These are phyloP conservation scores for Capsicum baccatum DNA, from an alignment of 257 asterid genomes.

Conservation along the genomic window DNA sequence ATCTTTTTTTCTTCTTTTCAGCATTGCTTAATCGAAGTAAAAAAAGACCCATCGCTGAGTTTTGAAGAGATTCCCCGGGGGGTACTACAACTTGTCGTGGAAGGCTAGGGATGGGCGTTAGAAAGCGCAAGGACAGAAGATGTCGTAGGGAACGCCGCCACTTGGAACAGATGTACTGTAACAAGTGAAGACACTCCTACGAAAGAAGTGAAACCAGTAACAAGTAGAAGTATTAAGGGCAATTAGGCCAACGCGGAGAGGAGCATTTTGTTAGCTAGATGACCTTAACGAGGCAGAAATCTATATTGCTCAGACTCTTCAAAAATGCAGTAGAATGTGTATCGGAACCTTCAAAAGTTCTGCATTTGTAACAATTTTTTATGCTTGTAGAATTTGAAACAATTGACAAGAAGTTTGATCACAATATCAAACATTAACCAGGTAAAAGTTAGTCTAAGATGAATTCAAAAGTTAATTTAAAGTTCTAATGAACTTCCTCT, in stretches of 20 bases:
- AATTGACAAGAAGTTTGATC: neutral
- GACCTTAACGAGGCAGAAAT: neutral
- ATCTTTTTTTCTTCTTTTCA: no score
- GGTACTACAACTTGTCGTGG: no score
- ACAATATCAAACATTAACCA: neutral
- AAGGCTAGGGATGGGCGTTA: no score
- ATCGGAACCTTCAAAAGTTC: neutral
- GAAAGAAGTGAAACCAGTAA: neutral
- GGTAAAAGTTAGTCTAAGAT: constrained; percentile 30
- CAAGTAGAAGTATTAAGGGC: neutral
- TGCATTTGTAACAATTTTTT: neutral
- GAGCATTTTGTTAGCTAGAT: neutral
- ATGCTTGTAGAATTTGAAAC: constrained; percentile 4
- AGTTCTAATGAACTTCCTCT: constrained; percentile 55
- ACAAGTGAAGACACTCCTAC: neutral
- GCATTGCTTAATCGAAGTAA: no score
- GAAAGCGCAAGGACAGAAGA: no score
- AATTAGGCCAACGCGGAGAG: neutral
- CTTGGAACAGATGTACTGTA: neutral
- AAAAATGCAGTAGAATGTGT: neutral
- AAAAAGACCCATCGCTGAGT: no score
- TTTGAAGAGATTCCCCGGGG: no score
- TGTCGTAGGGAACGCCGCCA: neutral
- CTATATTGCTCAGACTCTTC: neutral
- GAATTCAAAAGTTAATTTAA: constrained; percentile 42